phyloP scores from a whole-genome alignment of 164 flowering plant species.

The Pachysandra terminalis region DNA sequence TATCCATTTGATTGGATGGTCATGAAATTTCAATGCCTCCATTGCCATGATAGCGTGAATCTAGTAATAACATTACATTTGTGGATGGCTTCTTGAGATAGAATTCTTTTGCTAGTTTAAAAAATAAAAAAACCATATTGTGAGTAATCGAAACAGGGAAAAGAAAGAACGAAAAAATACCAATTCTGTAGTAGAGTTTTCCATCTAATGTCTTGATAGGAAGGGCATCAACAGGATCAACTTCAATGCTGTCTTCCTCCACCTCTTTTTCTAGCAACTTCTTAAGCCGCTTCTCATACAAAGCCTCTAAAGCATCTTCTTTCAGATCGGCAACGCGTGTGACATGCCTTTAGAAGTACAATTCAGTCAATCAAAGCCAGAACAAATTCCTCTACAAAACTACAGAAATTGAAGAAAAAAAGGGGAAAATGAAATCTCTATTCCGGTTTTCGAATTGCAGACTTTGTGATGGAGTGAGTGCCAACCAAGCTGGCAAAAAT shows the following conservation, averaged over 20 bases:
- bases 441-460: neutral
- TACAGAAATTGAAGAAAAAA: too few species aligned
- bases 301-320: slow-evolving; percentile 64
- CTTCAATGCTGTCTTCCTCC: slow-evolving; percentile 33
- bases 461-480: too few species aligned
- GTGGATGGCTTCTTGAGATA: too few species aligned
- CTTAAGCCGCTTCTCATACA: slow-evolving; percentile 60
- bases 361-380: neutral
- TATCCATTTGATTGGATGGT: too few species aligned
- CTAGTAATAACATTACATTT: too few species aligned
- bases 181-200: slow-evolving; percentile 49
- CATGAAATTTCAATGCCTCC: too few species aligned
- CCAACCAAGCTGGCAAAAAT: too few species aligned
- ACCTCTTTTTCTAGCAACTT: slow-evolving; percentile 30
- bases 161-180: slow-evolving; percentile 24
- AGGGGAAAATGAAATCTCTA: too few species aligned
- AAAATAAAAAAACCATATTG: neutral
- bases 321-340: slow-evolving; percentile 68
- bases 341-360: slow-evolving; percentile 56
- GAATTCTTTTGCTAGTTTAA: too few species aligned
- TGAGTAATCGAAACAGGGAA: slow-evolving; percentile 1
- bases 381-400: neutral
- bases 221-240: slow-evolving; percentile 84
- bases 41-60: too few species aligned
- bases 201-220: slow-evolving; percentile 91